These are phyloP conservation scores for Sphenostylis stenocarpa DNA, from an alignment of 306 rosid genomes.

Conservation along the genomic window DNA sequence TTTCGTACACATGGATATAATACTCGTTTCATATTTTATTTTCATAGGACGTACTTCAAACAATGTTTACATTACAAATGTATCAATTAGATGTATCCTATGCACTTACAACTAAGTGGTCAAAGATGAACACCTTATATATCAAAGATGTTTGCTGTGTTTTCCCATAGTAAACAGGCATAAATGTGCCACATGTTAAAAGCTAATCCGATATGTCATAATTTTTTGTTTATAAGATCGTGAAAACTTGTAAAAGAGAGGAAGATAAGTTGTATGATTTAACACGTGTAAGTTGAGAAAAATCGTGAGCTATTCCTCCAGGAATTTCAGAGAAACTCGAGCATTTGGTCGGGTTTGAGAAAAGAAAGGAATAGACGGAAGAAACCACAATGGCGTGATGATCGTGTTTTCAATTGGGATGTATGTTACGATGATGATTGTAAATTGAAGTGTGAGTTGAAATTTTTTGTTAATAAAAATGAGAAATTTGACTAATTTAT, in stretches of 20 bases:
- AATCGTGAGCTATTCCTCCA: too few species aligned
- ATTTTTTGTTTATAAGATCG: too few species aligned
- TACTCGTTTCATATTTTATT: background rate
- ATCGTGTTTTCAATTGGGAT: background rate
- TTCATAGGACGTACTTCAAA: background rate
- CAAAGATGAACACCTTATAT: constrained; percentile 27
- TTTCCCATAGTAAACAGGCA: too few species aligned
- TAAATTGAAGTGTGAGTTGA: too few species aligned
- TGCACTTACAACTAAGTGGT: constrained; percentile 11
- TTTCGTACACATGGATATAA: background rate
- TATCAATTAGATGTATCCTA: background rate
- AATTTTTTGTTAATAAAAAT: too few species aligned
- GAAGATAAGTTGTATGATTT: too few species aligned
- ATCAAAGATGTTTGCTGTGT: too few species aligned
- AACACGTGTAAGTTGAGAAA: background rate
- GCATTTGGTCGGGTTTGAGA: background rate
- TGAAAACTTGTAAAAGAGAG: too few species aligned
- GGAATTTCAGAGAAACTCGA: background rate
- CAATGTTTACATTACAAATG: background rate
- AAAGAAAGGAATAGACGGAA: background rate
- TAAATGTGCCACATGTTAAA: too few species aligned
- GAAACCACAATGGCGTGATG: background rate
- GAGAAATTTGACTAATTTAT: too few species aligned
- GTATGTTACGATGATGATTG: too few species aligned
- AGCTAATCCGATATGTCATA: too few species aligned